Base-by-base conservation (phyloP, 257 asterid species). In the Forsythia viridissima region DNA sequence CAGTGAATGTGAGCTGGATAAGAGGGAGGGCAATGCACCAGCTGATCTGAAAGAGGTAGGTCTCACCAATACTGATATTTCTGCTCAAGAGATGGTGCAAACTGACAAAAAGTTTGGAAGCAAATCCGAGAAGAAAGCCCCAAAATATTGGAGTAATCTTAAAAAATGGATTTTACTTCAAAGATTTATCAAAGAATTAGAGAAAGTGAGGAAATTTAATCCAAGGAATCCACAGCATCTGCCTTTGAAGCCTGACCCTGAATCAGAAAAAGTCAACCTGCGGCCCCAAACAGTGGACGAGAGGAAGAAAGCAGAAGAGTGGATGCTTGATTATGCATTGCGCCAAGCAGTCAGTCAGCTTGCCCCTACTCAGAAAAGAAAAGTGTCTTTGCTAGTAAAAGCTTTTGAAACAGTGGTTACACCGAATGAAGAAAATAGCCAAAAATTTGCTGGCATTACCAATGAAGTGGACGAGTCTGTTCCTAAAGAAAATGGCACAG, bases 291-390 rank as follows among this genome's bases (percentile, higher is more conserved):
- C 88, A 7, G 86, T 77, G 68, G 97, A 89, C 10, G 95, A 80
- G 81, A 92, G 85, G 90, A 96, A 88, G 77, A 91, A 44, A 38
- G 77, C 89, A 36, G 97, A 96, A 67, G 96, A 93, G 55, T 96
- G 99, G 99, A 96, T 96, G 99, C 96, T 96, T 76, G 99, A 96
- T 77, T 94, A 91, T 16, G 98, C 99, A 16, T 92, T 96, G 86
- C 96, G 90, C 78, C 98, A 90, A 82, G 99, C 95, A 15, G 92
- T 96, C 76, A 70, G 87, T 74, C 89, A 93, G 86, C 97, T 96
- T n/a, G 96, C 93, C 75, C 99, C 99, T 1, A 91, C 93, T 80
- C 97, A 96, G 86, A 94, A 91, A 85, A 86, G 79, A 59, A 96
- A 92, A 81, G 99, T 96, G 59, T 82, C 92, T 3, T 83, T 96